Evolutionary conservation across 441 rosid genomes (phyloP).

Genomic region (Pelargonium myrrhifolium): DNA sequence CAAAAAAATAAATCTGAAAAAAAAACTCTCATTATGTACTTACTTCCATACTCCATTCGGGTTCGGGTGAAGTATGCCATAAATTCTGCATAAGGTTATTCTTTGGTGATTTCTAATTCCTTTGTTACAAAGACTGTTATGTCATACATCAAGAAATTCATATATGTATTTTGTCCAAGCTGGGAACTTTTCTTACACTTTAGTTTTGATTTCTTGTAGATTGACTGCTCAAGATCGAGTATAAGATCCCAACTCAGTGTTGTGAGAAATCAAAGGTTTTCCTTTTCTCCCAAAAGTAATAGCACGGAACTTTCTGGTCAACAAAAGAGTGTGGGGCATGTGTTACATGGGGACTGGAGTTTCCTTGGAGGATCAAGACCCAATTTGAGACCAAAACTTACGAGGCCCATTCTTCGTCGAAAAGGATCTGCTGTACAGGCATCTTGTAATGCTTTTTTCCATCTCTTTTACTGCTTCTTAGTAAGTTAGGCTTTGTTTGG

Average conservation of each 20-base stretch:
- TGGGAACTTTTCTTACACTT: conserved; percentile 21
- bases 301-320: conserved; percentile 25
- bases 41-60: background rate
- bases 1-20: too few species aligned
- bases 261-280: conserved; percentile 21
- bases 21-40: background rate
- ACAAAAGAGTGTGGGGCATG: conserved; percentile 25
- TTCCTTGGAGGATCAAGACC: conserved; percentile 53
- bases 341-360: conserved; percentile 39
- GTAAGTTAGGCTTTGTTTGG: too few species aligned
- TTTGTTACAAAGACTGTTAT: background rate
- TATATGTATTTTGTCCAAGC: conserved; percentile 10
- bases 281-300: conserved; percentile 23
- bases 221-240: conserved; percentile 28
- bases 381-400: conserved; percentile 22
- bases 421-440: conserved; percentile 40
- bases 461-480: background rate
- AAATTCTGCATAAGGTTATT: background rate
- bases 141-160: background rate
- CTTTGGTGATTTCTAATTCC: too few species aligned
- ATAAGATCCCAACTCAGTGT: conserved; percentile 16
- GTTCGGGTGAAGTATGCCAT: too few species aligned
- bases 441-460: conserved; percentile 50
- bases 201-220: conserved; percentile 30
- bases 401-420: conserved; percentile 19